Evolutionary conservation across 805 yeast genomes (phyloP), one percentile per base, ranked within the genome.

Genomic region (Cyberlindnera euphorbiiphila): DNA sequence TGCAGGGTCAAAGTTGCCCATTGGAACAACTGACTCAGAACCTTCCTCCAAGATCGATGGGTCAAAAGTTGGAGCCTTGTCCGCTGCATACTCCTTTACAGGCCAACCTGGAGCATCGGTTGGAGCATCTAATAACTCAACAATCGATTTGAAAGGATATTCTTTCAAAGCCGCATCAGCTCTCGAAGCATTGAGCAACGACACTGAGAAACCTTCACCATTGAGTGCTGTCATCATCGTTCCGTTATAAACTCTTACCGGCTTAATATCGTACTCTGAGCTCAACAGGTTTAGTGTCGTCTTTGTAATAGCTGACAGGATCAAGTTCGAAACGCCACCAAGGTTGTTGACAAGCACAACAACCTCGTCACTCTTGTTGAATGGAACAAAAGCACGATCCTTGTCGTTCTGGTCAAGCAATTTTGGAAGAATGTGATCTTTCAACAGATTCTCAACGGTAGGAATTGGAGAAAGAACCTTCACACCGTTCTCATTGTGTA

Each of bases 401-500:
- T 64, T 55, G 56, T 89, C 96, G 7, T 65, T 65, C 23, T 71
- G 60, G 39, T 79, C 79, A 24, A 84, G 54, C 41, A 89, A 61
- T 52, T 76, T 76, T 30, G 78, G 68, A 36, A 82, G 70, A 67
- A 91, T 68, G 21, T 74, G 68, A 18, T 69, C 65, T 20, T 70
- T 57, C 31, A 78, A 66, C 22, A 91, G 63, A 0, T 72, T 73
- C 13, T 76, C 80, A 34, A 86, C 75, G 1, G 75, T 57, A 18
- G 97, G 96, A 49, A 89, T 76, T 36, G 71, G 70, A 13, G 64
- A 63, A 17, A 69, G 46, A 12, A 61, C 53, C 53, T 72, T 68
- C 41, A 79, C 79, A 44, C 97, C 97, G 1, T 96, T 93, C 59
- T 89, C 98, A 54, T 89, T 89, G 62, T 89, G 98, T 43, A 89